Base-by-base conservation (phyloP, 768 basidiomycete genomes). In the Phallus indusiatus region DNA sequence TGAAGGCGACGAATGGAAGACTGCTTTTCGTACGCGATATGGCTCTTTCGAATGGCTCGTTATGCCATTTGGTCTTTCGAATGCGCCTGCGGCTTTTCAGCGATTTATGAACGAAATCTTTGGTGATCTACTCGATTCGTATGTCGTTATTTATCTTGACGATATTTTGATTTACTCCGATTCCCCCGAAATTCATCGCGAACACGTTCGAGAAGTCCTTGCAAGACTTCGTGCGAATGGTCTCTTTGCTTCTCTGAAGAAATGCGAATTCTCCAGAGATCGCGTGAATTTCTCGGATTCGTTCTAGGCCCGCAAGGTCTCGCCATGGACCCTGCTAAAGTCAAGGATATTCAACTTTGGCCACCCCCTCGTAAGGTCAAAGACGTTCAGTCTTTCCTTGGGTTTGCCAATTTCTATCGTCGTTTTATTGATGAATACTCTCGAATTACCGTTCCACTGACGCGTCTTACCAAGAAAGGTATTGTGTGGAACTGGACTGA, bases 81-180 rank as follows among this genome's bases (percentile, higher is more conserved):
- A 76, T 56, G 70, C 73, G 5, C 74, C 76, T 7, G 70, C 77
- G 0, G 62, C 70, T 2, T 79, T 77, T 62, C 78, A 80, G 62
- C 56, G 63, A 17, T 73, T 76, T 58, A 76, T 80, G 35, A 55
- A 55, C 28, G 20, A 54, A 17, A 54, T 54, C 53, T 54, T 54
- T 20, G 16, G 16, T 20, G 72, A 76, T 36, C 57, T 71, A 8
- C 59, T 80, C 35, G 75, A 73, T 49, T 59, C 73, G 18, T 67
- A 67, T 49, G 70, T 69, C 56, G 67, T 78, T 24, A 71, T 80
- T 47, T 80, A 78, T 64, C 58, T 78, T 1, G 73, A 77, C 55
- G 70, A 77, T 63, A 76, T 78, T 59, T 68, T 79, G 10, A 74
- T 78, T 21, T 79, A 72, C 59, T 77, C 76, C 46, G 8, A 46